These are phyloP conservation scores for Fraxinus excelsior DNA, from an alignment of 257 asterid genomes.

Conservation along the genomic window DNA sequence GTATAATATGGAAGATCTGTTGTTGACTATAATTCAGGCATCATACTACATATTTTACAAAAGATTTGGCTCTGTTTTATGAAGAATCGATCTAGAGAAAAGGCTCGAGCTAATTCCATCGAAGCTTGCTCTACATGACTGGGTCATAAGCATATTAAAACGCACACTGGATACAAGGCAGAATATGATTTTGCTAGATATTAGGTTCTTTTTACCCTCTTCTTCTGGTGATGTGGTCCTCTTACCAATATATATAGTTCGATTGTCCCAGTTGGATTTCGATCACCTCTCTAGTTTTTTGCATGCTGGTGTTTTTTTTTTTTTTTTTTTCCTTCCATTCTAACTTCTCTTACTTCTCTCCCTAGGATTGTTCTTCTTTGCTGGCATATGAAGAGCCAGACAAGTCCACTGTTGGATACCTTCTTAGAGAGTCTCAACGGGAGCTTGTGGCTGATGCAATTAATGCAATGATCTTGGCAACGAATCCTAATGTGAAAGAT, in stretches of 20 bases:
- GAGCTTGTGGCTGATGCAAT: conserved; percentile 97
- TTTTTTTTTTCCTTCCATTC: no score
- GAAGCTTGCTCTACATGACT: background rate
- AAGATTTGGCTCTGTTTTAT: background rate
- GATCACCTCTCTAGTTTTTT: background rate
- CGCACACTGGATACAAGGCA: background rate
- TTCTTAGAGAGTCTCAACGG: conserved; percentile 73
- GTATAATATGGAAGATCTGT: conserved; percentile 31
- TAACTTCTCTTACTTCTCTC: conserved; percentile 4
- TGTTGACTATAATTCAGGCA: background rate
- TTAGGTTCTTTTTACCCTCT: background rate
- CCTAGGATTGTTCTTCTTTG: conserved; percentile 89
- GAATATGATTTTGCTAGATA: background rate
- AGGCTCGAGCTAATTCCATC: conserved; percentile 8
- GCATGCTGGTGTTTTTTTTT: background rate
- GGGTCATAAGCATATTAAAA: background rate
- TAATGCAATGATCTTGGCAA: conserved; percentile 66
- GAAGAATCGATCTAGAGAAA: background rate
- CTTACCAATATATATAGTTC: background rate
- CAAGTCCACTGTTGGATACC: conserved; percentile 78
- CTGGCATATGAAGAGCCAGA: conserved; percentile 81
- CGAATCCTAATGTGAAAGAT: conserved; percentile 58
- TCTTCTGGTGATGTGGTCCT: background rate
- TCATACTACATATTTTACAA: background rate
- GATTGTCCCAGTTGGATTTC: background rate